Base-by-base conservation (phyloP, 2,329 filamentous ascomycete genomes). In the Sporothrix schenckii region DNA sequence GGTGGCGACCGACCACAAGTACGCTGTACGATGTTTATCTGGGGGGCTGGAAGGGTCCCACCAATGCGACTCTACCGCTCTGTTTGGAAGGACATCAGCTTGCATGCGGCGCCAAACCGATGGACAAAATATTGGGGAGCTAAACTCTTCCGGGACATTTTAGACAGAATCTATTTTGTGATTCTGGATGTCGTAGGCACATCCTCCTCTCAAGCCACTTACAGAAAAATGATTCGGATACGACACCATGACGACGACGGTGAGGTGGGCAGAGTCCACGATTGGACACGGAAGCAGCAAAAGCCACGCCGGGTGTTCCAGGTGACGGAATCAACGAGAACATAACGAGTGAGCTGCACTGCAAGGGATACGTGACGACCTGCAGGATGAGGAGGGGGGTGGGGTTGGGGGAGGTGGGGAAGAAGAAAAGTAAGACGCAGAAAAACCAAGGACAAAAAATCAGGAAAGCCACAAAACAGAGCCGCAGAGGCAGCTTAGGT, bases 61-160 rank as follows among this genome's bases (percentile, higher is more conserved):
- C 58, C 13, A 27, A 47, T 63, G 58, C 39, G 6, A 63, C 58
- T 24, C 21, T 47, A n/a, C 34, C 44, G n/a, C 58, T 63, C 39
- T 27, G 24, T 27, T 63, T 21, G 58, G 39, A 27, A 34, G 34
- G 34, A 34, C 34, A 34, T 67, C 65, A 67, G 65, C 65, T 54
- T 16, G 30, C 11, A 54, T 54, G 49, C 50, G 27, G 65, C 50
- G 50, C 65, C 30, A 67, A n/a, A 47, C 65, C 65, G n/a, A 66
- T 56, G 65, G 9, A n/a, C 50, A 67, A 54, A 34, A 34, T 54
- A 67, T 67, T 56, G 50, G 19, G 44, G 41, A n/a, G 63, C 63
- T 66, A 66, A 66, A 53, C 63, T 49, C 30, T 41, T 27, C 47
- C 2, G 1, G 27, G 63, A 52, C 4, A 21, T 19, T 66, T 19